A percentile compares a stretch with the other conserved stretches of the same genome.
Conservation (phyloP, 1,284 basidiomycete species). For the Cerioporus squamosus region DNA sequence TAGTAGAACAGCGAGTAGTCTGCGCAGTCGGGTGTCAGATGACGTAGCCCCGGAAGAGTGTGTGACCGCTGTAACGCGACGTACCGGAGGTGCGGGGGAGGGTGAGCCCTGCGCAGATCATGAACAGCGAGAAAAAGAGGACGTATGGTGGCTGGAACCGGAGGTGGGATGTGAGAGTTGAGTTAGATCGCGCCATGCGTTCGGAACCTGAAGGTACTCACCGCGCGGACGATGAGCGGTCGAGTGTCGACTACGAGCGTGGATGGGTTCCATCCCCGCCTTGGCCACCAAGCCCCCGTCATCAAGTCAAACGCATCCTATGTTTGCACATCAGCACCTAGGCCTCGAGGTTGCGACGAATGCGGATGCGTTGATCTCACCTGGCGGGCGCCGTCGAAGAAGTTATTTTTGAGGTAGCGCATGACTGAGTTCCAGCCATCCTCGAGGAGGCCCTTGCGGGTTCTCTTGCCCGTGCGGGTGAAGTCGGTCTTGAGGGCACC, state of each 20-base stretch:
- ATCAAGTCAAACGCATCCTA: constrained; percentile 95
- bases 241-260: constrained; percentile 78
- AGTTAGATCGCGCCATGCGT: not conserved
- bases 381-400: constrained; percentile 93
- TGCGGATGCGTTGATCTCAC: constrained; percentile 40
- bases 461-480: constrained; percentile 91
- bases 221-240: constrained; percentile 81
- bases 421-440: constrained; percentile 89
- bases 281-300: constrained; percentile 88
- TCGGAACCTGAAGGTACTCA: constrained; percentile 44
- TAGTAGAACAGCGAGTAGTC: constrained; percentile 85
- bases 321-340: constrained; percentile 7
- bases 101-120: constrained; percentile 85
- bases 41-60: constrained; percentile 2
- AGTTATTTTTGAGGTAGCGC: constrained; percentile 97
- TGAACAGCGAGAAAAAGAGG: constrained; percentile 81
- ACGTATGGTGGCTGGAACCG: constrained; percentile 79
- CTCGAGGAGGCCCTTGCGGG: constrained; percentile 78
- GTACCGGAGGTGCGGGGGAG: constrained; percentile 84
- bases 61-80: constrained; percentile 37
- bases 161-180: not conserved
- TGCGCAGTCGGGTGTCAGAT: constrained; percentile 47
- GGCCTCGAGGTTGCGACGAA: not conserved
- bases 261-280: constrained; percentile 62
- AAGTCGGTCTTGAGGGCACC: constrained; percentile 98